These are phyloP conservation scores for Pseudevernia furfuracea DNA, from an alignment of 495 filamentous ascomycete genomes.

Conservation along the genomic window DNA sequence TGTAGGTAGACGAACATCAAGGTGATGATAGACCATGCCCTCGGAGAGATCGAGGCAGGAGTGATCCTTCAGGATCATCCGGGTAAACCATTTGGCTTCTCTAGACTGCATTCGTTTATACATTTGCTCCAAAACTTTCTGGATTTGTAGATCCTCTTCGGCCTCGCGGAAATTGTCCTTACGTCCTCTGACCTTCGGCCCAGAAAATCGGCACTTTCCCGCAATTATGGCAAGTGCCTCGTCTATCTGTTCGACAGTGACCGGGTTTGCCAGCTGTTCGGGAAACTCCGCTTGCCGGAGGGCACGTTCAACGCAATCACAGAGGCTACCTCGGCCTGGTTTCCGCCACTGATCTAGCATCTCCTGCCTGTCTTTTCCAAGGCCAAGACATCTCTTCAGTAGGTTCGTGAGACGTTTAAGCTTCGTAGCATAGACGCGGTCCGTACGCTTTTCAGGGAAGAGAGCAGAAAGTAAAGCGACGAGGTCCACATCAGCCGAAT, in stretches of 20 bases:
- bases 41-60: conserved; percentile 50
- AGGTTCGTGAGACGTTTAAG: conserved; percentile 50
- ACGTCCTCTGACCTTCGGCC: conserved; percentile 46
- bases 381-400: conserved; percentile 54
- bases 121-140: conserved; percentile 29
- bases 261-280: conserved; percentile 29
- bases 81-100: conserved; percentile 84
- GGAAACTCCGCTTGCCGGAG: conserved; percentile 55
- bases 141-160: conserved; percentile 34
- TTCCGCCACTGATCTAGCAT: conserved; percentile 55
- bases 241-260: conserved; percentile 73
- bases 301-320: conserved; percentile 58
- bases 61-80: conserved; percentile 72
- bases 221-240: conserved; percentile 54
- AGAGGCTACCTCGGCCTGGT: conserved; percentile 57
- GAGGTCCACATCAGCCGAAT: conserved; percentile 44
- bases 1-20: conserved; percentile 52
- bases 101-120: conserved; percentile 55
- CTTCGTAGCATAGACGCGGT: conserved; percentile 66
- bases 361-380: conserved; percentile 51
- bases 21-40: conserved; percentile 39
- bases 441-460: conserved; percentile 64
- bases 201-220: conserved; percentile 59
- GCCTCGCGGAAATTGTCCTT: conserved; percentile 19
- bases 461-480: conserved; percentile 62